Base-by-base conservation (phyloP, 2,329 filamentous ascomycete genomes). In the Calycina marina region DNA sequence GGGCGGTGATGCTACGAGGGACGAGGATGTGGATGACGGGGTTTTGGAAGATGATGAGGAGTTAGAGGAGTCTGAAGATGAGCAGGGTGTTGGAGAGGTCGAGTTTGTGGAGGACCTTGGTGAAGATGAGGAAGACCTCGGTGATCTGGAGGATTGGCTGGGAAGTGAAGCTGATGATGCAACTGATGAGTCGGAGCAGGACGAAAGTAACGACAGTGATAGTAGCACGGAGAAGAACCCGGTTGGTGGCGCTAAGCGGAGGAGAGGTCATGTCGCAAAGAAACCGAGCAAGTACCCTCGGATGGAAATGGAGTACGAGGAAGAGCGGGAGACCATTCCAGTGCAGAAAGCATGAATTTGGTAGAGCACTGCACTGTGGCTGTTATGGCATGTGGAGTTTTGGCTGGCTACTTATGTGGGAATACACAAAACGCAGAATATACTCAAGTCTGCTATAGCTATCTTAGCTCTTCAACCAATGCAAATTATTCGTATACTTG, bases 31-130 rank as follows among this genome's bases (percentile, higher is more conserved):
- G 54, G 88, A 94, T 54, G 76, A 86, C 46, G 88, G 86, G 6
- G 74, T 92, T 41, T 76, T 82, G 44, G 75, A 81, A 20, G 81
- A 85, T 15, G 77, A 82, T 4, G 72, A 81, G 29, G 70, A 76
- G 20, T 61, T 65, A 10, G 75, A 82, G 47, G 69, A 74, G 40
- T 75, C 81, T 47, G 69, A 74, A 40, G 77, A 81, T 44, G 54
- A 60, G 17, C 65, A 71, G 40, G 71, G 72, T 31, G 68, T 67
- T 38, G 70, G 77, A 27, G 77, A 73, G 32, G 69, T 72, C 37
- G 80, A 74, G 28, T 70, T 79, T 38, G 79, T 96, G 28, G 85
- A 96, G 61, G 96, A 94, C 49, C 83, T 96, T 37, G 88, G 81
- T 50, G 90, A 94, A 54, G 60, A 93, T 35, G 86, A 86, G 28